Conservation (phyloP, 2,329 filamentous ascomycete species). For the Fusarium nisikadoi region DNA sequence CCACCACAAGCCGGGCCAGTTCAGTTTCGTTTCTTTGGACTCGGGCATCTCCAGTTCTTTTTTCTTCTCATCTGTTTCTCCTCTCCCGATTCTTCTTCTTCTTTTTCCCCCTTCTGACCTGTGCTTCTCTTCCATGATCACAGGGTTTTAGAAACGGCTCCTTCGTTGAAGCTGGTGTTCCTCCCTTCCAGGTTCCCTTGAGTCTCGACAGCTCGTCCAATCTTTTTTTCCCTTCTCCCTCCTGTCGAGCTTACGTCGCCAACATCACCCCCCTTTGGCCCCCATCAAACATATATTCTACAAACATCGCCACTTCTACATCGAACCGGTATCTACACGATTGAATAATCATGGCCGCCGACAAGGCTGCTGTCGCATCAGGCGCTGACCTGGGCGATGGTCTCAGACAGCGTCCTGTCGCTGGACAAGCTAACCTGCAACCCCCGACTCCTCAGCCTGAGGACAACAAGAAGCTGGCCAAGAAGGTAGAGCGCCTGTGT, state of each 20-base stretch:
- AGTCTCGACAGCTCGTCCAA: constrained; percentile 52
- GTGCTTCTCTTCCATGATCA: constrained; percentile 18
- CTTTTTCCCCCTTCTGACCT: constrained; percentile 28
- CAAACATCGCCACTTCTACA: constrained; percentile 9
- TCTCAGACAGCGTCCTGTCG: constrained; percentile 64
- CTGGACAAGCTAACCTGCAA: constrained; percentile 50
- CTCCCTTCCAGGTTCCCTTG: constrained; percentile 41
- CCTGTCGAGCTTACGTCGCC: constrained; percentile 32
- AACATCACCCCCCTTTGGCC: constrained; percentile 31
- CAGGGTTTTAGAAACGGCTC: constrained; percentile 41
- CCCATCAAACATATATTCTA: constrained; percentile 21
- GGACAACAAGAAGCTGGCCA: constrained; percentile 68
- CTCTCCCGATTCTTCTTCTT: constrained; percentile 22
- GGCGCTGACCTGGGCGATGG: constrained; percentile 69
- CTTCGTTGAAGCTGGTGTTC: constrained; percentile 39
- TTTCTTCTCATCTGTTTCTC: constrained; percentile 35
- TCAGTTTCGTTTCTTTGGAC: constrained; percentile 40
- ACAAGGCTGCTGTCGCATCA: constrained; percentile 66
- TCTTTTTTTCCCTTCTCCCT: constrained; percentile 41
- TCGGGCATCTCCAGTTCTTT: constrained; percentile 28
- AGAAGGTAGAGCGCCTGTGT: constrained; percentile 59
- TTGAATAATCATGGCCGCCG: constrained; percentile 61
- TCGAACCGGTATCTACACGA: constrained; percentile 16
- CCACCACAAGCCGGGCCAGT: constrained; percentile 26
- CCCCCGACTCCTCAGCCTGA: constrained; percentile 58